Evolutionary conservation across 176 grass and related monocot genomes (phyloP).

Genomic region (Eremochloa ophiuroides): DNA sequence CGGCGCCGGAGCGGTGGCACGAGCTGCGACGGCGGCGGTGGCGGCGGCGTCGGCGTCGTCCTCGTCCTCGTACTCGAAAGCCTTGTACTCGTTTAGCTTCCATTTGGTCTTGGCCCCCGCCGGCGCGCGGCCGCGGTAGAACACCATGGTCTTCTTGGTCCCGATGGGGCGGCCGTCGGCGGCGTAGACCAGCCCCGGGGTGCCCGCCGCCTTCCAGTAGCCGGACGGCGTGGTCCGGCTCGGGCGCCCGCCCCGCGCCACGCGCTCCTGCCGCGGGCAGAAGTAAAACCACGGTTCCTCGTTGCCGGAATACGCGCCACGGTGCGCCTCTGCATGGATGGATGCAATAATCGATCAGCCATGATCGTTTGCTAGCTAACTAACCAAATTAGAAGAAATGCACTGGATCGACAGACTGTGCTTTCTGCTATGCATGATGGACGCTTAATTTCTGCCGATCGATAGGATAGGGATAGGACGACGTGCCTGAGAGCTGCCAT

Average conservation of each 20-base stretch:
- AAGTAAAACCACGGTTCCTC: constrained; percentile 96
- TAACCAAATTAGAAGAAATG: too few relatives aligned
- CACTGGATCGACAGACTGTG: too few relatives aligned
- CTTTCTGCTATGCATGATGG: too few relatives aligned
- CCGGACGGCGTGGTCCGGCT: constrained; percentile 87
- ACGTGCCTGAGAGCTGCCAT: constrained; percentile 64
- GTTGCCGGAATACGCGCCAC: constrained; percentile 11
- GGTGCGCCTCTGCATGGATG: constrained; percentile 29
- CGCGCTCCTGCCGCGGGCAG: constrained; percentile 75
- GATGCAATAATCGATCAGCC: background rate
- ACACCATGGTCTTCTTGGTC: constrained; percentile 92
- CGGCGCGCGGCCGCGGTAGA: constrained; percentile 73
- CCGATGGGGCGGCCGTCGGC: constrained; percentile 51
- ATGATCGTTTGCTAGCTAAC: background rate
- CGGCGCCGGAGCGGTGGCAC: background rate
- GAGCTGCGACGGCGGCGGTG: too few relatives aligned
- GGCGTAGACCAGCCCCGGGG: constrained; percentile 63
- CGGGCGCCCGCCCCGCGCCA: constrained; percentile 76
- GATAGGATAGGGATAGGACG: background rate
- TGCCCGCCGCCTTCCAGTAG: constrained; percentile 97
- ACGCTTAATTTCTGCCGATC: background rate
- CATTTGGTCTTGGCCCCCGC: constrained; percentile 64
- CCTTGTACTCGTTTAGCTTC: constrained; percentile 98
- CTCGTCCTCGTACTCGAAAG: constrained; percentile 25
- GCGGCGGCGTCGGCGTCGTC: background rate